Evolutionary conservation across 108 stramenopile species (phyloP), one percentile per base, ranked within the genome.

Genomic region (Seminavis robusta): DNA sequence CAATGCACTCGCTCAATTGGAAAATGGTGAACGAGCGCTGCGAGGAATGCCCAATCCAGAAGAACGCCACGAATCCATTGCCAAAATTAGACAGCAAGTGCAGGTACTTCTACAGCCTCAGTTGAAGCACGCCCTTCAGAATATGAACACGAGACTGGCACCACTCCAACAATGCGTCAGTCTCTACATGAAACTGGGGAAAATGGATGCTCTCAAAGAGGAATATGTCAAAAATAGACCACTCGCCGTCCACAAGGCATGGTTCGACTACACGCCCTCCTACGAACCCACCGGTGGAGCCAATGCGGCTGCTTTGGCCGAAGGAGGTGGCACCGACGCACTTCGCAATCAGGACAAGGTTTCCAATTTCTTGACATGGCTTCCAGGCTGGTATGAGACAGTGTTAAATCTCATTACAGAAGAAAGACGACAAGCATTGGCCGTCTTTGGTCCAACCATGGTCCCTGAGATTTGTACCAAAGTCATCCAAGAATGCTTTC

Each of bases 161-260:
- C 86, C 86, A 11, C 61, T 92, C 25, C 84, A 81, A 48, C 84
- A 86, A 61, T 88, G 86, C 58, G 86, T 86, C 16, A 49, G 65
- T 4, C 67, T 88, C 72, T 92, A 88, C 62, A 48, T 54, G 2
- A 65, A 70, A 36, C 58, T 92, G 52, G 71, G 69, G 10, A 86
- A 79, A 59, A 80, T 84, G 77, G 84, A 77, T 53, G 66, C 74
- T 13, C 54, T 92, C 56, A 69, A 65, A 52, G 81, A 92, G 28
- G 86, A 92, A 65, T 92, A 92, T 61, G 81, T 92, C 20, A 77
- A 66, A 56, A 81, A 69, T 20, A 68, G 90, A 26, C 86, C 86
- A 24, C 65, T 54, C 13, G 71, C 67, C 29, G 47, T 86, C 17
- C 79, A 86, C 59, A 69, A 71, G 30, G 53, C 85, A 7, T 92